phyloP scores from a whole-genome alignment of 164 flowering plant genomes.

The Kingdonia uniflora region DNA sequence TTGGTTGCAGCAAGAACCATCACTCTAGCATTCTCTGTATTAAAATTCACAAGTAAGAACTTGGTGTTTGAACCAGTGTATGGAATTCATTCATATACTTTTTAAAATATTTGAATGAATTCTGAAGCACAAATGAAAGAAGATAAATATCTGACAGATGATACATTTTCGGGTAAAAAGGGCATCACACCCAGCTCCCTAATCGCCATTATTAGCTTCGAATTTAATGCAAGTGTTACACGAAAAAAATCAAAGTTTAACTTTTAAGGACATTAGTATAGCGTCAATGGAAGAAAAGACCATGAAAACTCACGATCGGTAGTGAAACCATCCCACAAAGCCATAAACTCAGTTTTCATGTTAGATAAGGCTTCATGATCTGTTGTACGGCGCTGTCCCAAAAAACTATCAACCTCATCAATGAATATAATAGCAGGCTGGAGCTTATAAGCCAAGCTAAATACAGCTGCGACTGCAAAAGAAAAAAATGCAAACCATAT shows the following conservation, averaged over 20 bases:
- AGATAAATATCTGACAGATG: too few species aligned
- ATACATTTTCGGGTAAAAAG: too few species aligned
- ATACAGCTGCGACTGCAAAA: conserved; percentile 66
- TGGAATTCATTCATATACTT: too few species aligned
- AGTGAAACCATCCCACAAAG: conserved; percentile 81
- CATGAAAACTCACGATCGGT: conserved; percentile 53
- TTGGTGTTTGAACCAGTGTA: neutral
- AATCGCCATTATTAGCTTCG: too few species aligned
- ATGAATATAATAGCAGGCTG: conserved; percentile 81
- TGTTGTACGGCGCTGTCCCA: conserved; percentile 57
- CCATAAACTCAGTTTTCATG: conserved; percentile 87
- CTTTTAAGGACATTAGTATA: too few species aligned
- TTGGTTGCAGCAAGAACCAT: conserved; percentile 99
- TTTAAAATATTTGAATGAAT: too few species aligned
- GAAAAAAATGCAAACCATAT: neutral
- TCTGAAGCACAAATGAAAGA: too few species aligned
- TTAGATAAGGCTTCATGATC: conserved; percentile 55
- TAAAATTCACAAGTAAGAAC: conserved; percentile 4
- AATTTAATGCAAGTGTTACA: neutral
- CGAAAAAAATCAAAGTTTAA: neutral
- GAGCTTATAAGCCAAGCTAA: conserved; percentile 68
- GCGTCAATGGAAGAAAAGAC: neutral
- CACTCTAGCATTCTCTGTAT: conserved; percentile 75
- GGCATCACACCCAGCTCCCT: too few species aligned
- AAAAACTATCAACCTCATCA: conserved; percentile 75